phyloP scores from a whole-genome alignment of 805 yeast genomes.

The Barnettozyma salicaria region DNA sequence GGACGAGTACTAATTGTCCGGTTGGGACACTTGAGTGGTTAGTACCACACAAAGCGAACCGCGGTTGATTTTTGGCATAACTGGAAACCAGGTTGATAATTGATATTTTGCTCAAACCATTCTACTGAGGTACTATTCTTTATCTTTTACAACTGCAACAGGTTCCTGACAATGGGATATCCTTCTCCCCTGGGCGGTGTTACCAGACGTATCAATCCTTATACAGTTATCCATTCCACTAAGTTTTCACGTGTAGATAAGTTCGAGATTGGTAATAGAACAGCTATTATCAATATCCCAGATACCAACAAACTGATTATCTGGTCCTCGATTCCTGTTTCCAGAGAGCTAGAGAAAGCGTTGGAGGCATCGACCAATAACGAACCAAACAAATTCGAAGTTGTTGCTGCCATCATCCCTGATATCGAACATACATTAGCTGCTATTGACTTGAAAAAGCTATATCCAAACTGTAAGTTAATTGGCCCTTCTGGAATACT shows the following conservation, averaged over 20 bases:
- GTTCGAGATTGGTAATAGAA: constrained; percentile 35
- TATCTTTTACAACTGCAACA: too few relatives aligned
- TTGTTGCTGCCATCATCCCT: constrained; percentile 52
- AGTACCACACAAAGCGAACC: too few relatives aligned
- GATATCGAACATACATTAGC: constrained; percentile 65
- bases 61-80: not conserved
- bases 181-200: constrained; percentile 34
- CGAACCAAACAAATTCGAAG: constrained; percentile 30
- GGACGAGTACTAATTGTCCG: not conserved
- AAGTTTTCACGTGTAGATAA: constrained; percentile 27
- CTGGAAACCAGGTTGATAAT: not conserved
- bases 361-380: constrained; percentile 32
- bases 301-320: constrained; percentile 33
- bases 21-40: not conserved
- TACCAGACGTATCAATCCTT: constrained; percentile 29
- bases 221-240: constrained; percentile 32
- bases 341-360: constrained; percentile 37
- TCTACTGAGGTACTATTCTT: not conserved
- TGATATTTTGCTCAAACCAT: not conserved
- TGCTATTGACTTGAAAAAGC: constrained; percentile 43
- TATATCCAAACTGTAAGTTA: constrained; percentile 44
- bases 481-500: constrained; percentile 43
- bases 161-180: constrained; percentile 39
- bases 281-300: constrained; percentile 38
- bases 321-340: constrained; percentile 56